Evolutionary conservation across 2,329 filamentous ascomycete genomes (phyloP), one percentile per base, ranked within the genome.

Genomic region (Drechslerella coelobrocha): DNA sequence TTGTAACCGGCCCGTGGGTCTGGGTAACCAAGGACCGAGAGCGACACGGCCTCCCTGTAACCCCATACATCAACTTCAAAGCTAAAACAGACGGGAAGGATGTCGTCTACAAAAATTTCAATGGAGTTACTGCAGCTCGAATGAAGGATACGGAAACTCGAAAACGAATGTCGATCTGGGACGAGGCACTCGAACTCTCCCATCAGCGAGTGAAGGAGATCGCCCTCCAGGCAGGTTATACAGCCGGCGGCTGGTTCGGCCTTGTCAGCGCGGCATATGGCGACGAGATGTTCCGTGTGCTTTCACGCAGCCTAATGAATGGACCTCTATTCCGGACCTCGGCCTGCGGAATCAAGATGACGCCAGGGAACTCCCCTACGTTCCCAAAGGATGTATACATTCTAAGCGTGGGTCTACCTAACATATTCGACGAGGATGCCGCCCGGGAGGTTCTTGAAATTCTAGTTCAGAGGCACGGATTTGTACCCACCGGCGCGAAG

Each of bases 191-290:
- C 17, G 19, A 48, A 5, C 23, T 23, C 12, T 37, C 53, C 2
- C 45, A 29, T 0, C 7, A 47, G 1, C 29, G 48, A 4, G 21
- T 72, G 1, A 37, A n/a, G n/a, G 24, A 54, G 1, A 5, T 72
- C 2, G 68, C 68, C 2, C 4, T 37, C 9, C 31, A 27, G 12
- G 17, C 60, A 23, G 34, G 47, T 19, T 65, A 43, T 24, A 72
- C 48, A 9, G 39, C 37, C 31, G 68, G 68, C 14, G 57, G 37
- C 8, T 72, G 68, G 68, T 60, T 60, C 21, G 10, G 31, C 2
- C 17, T 26, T 4, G 8, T 52, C n/a, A 19, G 34, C 26, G 5
- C n/a, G 10, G 2, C 6, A 3, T 37, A 29, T 1, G 34, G 26
- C 24, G 60, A 72, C 12, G 6, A 41, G 17, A 2, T 65, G 12